phyloP scores from a whole-genome alignment of 768 basidiomycete genomes.

The Hygrocybe punicea region DNA sequence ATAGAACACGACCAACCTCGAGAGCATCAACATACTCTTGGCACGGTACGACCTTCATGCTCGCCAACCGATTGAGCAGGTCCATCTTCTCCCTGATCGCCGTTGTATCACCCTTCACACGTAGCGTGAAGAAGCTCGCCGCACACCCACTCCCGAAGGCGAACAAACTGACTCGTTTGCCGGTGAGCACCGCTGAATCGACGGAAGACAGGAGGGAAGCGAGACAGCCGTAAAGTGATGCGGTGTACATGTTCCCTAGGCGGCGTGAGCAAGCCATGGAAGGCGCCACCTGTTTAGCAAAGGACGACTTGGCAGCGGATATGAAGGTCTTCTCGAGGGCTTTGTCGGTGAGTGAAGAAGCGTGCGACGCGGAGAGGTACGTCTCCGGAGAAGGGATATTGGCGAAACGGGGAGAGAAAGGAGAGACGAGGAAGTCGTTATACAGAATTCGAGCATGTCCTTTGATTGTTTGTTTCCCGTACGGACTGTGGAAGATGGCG shows the following conservation, averaged over 20 bases:
- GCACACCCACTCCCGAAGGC: constrained; percentile 97
- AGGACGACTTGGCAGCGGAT: constrained; percentile 67
- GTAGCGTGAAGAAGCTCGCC: constrained; percentile 87
- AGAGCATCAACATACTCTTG: constrained; percentile 89
- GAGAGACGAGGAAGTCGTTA: constrained; percentile 87
- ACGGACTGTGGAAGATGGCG: constrained; percentile 94
- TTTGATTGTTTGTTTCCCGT: constrained; percentile 98
- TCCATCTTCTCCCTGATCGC: constrained; percentile 81
- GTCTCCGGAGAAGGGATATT: constrained; percentile 68
- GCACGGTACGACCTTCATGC: constrained; percentile 88
- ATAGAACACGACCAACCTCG: constrained; percentile 42
- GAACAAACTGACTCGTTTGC: constrained; percentile 90
- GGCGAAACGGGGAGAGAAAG: constrained; percentile 64
- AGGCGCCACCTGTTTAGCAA: constrained; percentile 72
- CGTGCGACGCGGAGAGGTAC: constrained; percentile 61
- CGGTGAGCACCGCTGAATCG: constrained; percentile 63
- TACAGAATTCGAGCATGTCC: constrained; percentile 88
- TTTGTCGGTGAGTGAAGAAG: constrained; percentile 87
- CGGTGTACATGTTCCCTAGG: constrained; percentile 99
- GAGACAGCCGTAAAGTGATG: constrained; percentile 90
- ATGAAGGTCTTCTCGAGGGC: constrained; percentile 93
- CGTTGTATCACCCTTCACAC: constrained; percentile 82
- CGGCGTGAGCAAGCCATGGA: constrained; percentile 84
- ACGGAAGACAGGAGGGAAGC: constrained; percentile 78
- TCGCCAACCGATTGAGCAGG: constrained; percentile 68